Conservation (phyloP, 495 filamentous ascomycete genomes). For the Melanomma pulvis-pyrius region DNA sequence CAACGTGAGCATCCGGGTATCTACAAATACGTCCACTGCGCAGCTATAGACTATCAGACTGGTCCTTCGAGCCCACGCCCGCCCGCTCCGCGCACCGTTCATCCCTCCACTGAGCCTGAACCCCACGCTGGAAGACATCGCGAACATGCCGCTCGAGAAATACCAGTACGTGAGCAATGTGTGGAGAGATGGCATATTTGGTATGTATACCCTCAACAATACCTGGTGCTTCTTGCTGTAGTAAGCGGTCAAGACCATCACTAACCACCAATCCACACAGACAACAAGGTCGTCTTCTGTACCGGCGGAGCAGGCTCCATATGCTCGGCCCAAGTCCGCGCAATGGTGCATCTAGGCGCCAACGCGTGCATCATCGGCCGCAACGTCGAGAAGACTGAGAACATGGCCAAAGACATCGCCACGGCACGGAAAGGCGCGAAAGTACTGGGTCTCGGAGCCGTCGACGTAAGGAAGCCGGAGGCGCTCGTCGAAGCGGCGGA, state of each 20-base stretch:
- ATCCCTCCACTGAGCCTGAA: neutral
- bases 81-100: neutral
- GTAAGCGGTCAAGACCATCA: neutral
- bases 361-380: slow-evolving; percentile 93
- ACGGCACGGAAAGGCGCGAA: slow-evolving; percentile 74
- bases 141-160: slow-evolving; percentile 66
- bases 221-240: neutral
- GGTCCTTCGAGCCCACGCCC: neutral
- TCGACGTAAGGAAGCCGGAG: slow-evolving; percentile 79
- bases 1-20: neutral
- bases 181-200: slow-evolving; percentile 86
- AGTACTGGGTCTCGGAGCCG: slow-evolving; percentile 79
- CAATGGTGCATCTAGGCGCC: slow-evolving; percentile 85
- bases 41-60: too few species aligned
- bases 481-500: slow-evolving; percentile 73
- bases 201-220: slow-evolving; percentile 50
- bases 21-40: neutral
- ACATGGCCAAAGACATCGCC: slow-evolving; percentile 76
- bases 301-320: slow-evolving; percentile 94
- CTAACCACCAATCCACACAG: slow-evolving; percentile 38
- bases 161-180: slow-evolving; percentile 75
- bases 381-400: slow-evolving; percentile 85
- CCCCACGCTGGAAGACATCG: neutral
- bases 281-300: slow-evolving; percentile 89
- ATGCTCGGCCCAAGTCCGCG: slow-evolving; percentile 89